A percentile compares a stretch with the other conserved stretches of the same genome.
Conservation (phyloP, 306 rosid species). For the Vigna mungo region DNA sequence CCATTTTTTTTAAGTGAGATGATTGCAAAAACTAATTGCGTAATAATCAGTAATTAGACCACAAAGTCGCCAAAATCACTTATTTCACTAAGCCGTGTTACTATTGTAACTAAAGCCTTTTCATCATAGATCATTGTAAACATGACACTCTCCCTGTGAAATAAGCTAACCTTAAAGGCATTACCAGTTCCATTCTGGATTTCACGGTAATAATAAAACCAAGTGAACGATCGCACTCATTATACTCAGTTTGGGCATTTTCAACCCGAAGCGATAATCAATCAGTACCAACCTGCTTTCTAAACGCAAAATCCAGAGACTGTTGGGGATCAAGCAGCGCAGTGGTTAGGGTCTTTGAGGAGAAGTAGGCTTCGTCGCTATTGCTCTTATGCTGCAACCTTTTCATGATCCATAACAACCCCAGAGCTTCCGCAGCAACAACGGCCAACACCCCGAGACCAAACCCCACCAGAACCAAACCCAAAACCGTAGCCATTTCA, state of each 20-base stretch:
- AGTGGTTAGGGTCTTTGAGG: constrained; percentile 5
- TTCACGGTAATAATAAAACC: neutral
- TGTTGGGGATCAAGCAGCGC: constrained; percentile 61
- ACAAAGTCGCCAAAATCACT: neutral
- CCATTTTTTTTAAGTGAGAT: neutral
- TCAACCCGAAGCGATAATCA: neutral
- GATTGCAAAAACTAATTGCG: neutral
- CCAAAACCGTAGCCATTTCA: constrained; percentile 43
- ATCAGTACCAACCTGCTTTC: constrained; percentile 60
- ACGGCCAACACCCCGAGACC: constrained; percentile 64
- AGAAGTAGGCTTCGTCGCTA: constrained; percentile 39
- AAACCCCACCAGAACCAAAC: constrained; percentile 65
- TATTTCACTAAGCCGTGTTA: neutral
- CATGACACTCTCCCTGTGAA: neutral
- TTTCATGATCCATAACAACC: constrained; percentile 52
- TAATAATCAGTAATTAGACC: neutral
- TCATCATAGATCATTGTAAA: neutral
- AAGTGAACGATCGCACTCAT: neutral
- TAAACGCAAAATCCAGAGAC: constrained; percentile 59
- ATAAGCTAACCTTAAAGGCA: neutral
- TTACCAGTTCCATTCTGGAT: neutral
- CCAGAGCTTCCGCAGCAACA: constrained; percentile 63
- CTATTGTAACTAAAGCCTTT: neutral
- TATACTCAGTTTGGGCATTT: neutral
- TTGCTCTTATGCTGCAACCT: constrained; percentile 58